phyloP scores from a whole-genome alignment of 1,284 basidiomycete genomes.

The Papiliotrema laurentii region DNA sequence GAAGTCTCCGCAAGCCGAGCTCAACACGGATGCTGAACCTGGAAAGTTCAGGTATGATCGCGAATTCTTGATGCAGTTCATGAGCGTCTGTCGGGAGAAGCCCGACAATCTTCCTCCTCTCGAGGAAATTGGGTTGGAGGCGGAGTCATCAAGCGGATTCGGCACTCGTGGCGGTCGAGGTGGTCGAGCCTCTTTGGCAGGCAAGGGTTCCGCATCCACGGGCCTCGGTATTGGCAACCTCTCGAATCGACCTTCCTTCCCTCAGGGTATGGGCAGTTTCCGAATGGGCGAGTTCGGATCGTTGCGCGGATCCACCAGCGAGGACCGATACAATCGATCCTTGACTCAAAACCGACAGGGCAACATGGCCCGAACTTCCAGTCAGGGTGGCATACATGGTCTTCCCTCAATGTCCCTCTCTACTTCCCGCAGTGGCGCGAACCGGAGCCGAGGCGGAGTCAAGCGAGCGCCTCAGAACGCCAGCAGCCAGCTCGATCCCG shows the following conservation, averaged over 20 bases:
- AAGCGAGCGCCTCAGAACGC: constrained; percentile 40
- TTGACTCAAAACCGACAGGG: constrained; percentile 17
- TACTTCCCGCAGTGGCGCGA: constrained; percentile 24
- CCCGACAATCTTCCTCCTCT: constrained; percentile 84
- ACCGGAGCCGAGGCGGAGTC: constrained; percentile 41
- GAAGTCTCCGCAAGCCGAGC: constrained; percentile 74
- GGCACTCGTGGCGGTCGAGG: constrained; percentile 27
- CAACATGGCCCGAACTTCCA: constrained; percentile 67
- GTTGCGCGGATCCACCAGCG: constrained; percentile 56
- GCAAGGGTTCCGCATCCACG: constrained; percentile 46
- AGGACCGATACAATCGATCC: constrained; percentile 60
- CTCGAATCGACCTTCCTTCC: constrained; percentile 48
- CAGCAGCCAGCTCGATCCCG: constrained; percentile 40
- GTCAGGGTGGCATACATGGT: constrained; percentile 51
- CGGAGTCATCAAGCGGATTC: constrained; percentile 55
- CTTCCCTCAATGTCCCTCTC: constrained; percentile 25
- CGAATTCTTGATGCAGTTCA: constrained; percentile 96
- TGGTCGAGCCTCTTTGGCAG: constrained; percentile 20
- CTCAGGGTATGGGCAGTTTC: constrained; percentile 51
- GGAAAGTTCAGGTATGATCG: constrained; percentile 98
- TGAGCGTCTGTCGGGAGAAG: constrained; percentile 90
- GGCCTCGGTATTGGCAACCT: constrained; percentile 49
- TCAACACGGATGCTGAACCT: constrained; percentile 73
- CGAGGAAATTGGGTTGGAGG: constrained; percentile 86
- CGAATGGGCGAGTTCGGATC: constrained; percentile 69